These are phyloP conservation scores for Fusarium ambrosium DNA, from an alignment of 2,329 filamentous ascomycete species.

Conservation along the genomic window DNA sequence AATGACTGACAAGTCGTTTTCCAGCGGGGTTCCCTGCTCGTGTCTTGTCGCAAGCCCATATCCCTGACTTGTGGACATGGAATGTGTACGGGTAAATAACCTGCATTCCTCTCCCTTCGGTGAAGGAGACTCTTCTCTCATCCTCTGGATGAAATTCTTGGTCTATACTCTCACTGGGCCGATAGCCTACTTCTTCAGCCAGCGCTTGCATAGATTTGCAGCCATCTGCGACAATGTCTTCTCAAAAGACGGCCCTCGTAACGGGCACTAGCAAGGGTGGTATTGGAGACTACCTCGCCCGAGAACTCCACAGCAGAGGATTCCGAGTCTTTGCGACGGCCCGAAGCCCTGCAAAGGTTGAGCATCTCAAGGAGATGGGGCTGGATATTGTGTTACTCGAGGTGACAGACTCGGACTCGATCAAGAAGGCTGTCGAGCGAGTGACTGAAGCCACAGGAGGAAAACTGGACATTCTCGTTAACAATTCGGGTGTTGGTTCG, in stretches of 20 bases:
- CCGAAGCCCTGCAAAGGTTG: conserved; percentile 51
- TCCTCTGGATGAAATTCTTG: neutral
- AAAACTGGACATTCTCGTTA: conserved; percentile 59
- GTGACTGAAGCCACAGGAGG: conserved; percentile 53
- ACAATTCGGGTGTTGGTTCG: conserved; percentile 56
- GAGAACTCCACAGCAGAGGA: conserved; percentile 54
- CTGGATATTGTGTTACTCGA: conserved; percentile 58
- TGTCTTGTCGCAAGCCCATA: neutral
- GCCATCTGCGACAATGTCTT: conserved; percentile 11
- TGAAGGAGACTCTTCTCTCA: neutral
- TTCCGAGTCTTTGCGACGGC: conserved; percentile 58
- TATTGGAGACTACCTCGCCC: conserved; percentile 56
- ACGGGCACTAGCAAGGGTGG: conserved; percentile 57
- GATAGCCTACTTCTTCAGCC: neutral
- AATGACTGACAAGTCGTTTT: neutral
- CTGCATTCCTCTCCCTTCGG: neutral
- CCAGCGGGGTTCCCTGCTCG: conserved; percentile 3
- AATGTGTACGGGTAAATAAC: neutral
- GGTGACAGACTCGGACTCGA: conserved; percentile 53
- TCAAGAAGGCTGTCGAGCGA: conserved; percentile 49
- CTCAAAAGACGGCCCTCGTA: conserved; percentile 49
- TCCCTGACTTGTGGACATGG: neutral
- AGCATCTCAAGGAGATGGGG: conserved; percentile 48
- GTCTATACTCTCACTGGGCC: neutral
- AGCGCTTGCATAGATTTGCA: neutral